Conservation (phyloP, 2,329 filamentous ascomycete species). For the Gnomoniopsis sp. region DNA sequence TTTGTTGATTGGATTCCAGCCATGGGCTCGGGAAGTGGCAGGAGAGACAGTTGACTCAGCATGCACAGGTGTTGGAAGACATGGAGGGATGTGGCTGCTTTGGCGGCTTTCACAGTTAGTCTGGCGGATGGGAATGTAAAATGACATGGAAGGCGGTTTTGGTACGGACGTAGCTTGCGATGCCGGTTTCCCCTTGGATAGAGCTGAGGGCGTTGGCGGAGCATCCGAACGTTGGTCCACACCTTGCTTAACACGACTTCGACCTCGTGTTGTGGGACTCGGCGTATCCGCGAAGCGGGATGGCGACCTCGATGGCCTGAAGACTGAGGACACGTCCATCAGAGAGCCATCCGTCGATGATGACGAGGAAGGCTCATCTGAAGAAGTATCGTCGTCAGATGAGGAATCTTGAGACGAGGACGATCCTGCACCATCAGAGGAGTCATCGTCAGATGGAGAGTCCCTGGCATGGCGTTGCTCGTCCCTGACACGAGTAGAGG, state of each 20-base stretch:
- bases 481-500: neutral
- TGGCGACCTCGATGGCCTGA: neutral
- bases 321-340: neutral
- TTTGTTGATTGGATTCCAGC: neutral
- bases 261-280: neutral
- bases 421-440: neutral
- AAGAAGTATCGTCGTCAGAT: neutral
- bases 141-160: neutral
- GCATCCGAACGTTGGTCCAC: neutral
- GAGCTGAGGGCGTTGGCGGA: neutral
- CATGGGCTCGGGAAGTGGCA: neutral
- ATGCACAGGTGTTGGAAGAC: neutral
- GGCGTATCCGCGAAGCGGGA: neutral
- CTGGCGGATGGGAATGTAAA: neutral
- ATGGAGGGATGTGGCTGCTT: neutral
- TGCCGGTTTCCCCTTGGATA: neutral
- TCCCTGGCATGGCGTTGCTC: neutral
- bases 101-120: neutral
- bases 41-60: neutral
- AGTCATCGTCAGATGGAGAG: neutral
- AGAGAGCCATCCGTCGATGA: neutral
- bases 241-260: neutral
- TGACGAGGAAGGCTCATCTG: neutral
- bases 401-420: slow-evolving; percentile 3
- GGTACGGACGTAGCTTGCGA: neutral